phyloP scores from a whole-genome alignment of 768 basidiomycete species.

The Termitomyces sp. region DNA sequence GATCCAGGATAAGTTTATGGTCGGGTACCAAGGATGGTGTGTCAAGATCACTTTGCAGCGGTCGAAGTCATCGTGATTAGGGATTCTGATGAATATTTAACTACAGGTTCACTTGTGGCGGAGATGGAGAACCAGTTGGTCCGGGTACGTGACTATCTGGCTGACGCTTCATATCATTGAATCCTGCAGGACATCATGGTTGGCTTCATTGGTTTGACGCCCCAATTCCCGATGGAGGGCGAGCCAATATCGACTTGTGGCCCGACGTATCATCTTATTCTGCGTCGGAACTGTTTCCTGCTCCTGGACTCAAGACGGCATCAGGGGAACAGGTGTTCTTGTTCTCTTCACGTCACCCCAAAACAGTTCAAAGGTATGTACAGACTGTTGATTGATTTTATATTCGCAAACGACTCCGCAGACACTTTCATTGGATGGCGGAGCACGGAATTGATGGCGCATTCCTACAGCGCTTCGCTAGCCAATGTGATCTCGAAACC shows the following conservation, averaged over 20 bases:
- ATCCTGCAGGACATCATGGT: conserved; percentile 58
- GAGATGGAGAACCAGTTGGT: conserved; percentile 62
- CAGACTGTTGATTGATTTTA: not conserved
- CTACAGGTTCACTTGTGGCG: conserved; percentile 64
- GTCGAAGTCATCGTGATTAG: not conserved
- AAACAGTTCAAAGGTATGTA: conserved; percentile 58
- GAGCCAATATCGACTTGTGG: conserved; percentile 73
- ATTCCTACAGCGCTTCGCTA: conserved; percentile 74
- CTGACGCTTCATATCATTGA: not conserved
- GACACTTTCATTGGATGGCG: conserved; percentile 85
- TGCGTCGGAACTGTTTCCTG: conserved; percentile 62
- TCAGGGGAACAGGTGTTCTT: conserved; percentile 58
- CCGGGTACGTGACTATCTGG: conserved; percentile 35
- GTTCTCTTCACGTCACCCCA: conserved; percentile 74
- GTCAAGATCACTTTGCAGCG: not conserved
- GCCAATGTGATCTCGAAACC: conserved; percentile 54
- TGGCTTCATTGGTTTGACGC: conserved; percentile 82
- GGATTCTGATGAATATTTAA: not conserved
- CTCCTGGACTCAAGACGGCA: conserved; percentile 56
- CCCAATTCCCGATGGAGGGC: conserved; percentile 66
- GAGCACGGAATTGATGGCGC: conserved; percentile 74
- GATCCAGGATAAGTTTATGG: conserved; percentile 79
- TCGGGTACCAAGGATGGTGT: conserved; percentile 86
- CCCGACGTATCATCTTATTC: conserved; percentile 71
- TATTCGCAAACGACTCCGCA: conserved; percentile 11